phyloP scores from a whole-genome alignment of 202 grass and related monocot genomes.

The Hordeum pubiflorum region DNA sequence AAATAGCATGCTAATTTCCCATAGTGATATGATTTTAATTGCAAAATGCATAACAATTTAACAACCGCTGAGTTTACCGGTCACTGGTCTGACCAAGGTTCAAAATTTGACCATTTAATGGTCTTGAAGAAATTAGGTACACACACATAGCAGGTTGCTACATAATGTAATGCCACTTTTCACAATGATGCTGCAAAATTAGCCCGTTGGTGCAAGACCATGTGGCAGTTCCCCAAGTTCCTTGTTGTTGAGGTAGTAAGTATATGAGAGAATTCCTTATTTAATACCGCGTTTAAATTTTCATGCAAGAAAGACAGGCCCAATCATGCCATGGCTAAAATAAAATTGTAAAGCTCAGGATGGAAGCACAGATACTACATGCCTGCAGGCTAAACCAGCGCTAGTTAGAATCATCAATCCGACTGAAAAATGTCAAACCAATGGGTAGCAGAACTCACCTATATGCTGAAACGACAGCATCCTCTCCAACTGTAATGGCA shows the following conservation, averaged over 20 bases:
- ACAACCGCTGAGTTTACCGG: background rate
- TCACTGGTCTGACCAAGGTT: background rate
- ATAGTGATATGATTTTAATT: background rate
- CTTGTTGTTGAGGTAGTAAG: background rate
- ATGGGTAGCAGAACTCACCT: constrained; percentile 36
- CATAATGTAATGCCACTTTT: background rate
- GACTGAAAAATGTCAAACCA: constrained; percentile 6
- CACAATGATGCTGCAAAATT: background rate
- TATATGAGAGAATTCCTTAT: no score
- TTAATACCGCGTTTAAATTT: no score
- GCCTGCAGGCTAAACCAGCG: background rate
- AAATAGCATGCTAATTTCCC: background rate
- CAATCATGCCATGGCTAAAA: background rate
- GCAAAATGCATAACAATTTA: background rate
- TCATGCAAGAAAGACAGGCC: constrained; percentile 1
- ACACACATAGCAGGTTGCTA: background rate
- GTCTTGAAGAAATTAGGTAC: background rate
- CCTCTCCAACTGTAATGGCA: constrained; percentile 86
- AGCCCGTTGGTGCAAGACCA: background rate
- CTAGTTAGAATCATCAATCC: background rate
- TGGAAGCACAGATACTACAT: constrained; percentile 5
- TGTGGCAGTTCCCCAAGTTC: background rate
- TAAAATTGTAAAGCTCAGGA: background rate
- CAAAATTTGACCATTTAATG: background rate
- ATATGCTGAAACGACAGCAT: constrained; percentile 88